Evolutionary conservation across 164 flowering plant species (phyloP).

Genomic region (Pachysandra terminalis): DNA sequence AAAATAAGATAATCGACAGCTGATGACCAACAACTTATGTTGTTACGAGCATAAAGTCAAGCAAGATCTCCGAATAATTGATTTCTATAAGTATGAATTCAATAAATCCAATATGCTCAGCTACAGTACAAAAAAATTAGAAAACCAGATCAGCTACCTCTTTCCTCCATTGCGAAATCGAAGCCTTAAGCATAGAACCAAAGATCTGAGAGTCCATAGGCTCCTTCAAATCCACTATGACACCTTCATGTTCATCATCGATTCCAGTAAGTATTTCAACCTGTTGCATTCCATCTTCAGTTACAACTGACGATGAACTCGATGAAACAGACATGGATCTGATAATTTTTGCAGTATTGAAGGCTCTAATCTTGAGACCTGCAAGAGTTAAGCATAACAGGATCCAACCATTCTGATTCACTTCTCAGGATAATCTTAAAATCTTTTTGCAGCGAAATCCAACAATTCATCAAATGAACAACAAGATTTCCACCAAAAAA

Average conservation of each 20-base stretch:
- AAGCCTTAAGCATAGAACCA: constrained; percentile 33
- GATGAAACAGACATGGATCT: background rate
- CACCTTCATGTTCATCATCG: constrained; percentile 48
- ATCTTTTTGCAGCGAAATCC: background rate
- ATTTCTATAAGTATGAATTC: no score
- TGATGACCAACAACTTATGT: no score
- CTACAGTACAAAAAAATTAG: no score
- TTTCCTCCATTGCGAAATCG: constrained; percentile 45
- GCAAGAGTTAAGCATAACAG: background rate
- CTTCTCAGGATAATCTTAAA: background rate
- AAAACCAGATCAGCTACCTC: no score
- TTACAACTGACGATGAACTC: background rate
- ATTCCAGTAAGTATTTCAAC: constrained; percentile 30
- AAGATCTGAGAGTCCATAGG: constrained; percentile 46
- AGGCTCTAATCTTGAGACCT: constrained; percentile 18
- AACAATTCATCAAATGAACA: background rate
- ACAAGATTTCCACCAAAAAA: background rate
- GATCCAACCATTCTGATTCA: background rate
- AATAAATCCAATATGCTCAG: no score
- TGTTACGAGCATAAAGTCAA: no score
- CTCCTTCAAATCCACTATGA: constrained; percentile 45
- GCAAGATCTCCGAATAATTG: no score
- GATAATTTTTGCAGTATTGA: background rate
- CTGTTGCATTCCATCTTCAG: constrained; percentile 23
- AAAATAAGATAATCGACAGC: no score